Base-by-base conservation (phyloP, 257 asterid genomes). In the Scutellaria galericulata region DNA sequence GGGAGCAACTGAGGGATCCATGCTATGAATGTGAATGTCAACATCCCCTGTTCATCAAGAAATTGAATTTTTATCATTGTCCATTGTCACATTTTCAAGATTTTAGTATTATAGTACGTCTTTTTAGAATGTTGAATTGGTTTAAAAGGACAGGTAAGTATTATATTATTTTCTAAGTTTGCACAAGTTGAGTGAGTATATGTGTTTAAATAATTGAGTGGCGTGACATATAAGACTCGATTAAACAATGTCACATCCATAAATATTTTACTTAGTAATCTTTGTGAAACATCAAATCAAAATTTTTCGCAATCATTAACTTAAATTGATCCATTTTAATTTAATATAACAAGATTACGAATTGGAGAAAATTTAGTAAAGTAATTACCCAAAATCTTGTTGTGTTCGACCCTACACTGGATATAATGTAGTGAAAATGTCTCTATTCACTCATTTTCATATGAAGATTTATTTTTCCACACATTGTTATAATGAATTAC, bases 1-100 rank as follows among this genome's bases (percentile, higher is more conserved):
- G 99, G 99, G 58, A 80, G 99, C 39, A 94, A 64, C 7, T 70
- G 52, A 1, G 91, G 92, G 1, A 86, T 4, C 97, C 96, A 86
- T 1, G 90, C 83, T 35, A 94, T 58, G 0, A 94, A 62, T 1
- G 99, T 91, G 71, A 94, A 18, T 20, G 81, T 84, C 83, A 87
- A 2, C 99, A 95, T 88, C n/a, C 98, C 99, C 99, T 94, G 84
- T 58, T 52, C 56, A 69, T 57, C 50, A 66, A 70, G 1, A 22
- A 76, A 9, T 57, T 42, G 6, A 63, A 48, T 14, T 6, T 41
- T 69, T 2, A 11, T 47, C 9, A 56, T 47, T 35, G 13, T 51
- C 47, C 31, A 37, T 66, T 53, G n/a, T 5, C n/a, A 13, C 22
- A 55, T 41, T 69, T 68, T 56, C 63, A 53, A 54, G 15, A 53